Percentiles rank a stretch among this genome's conserved stretches.
Conservation (phyloP, 306 rosid genomes). For the Potentilla sterilis region DNA sequence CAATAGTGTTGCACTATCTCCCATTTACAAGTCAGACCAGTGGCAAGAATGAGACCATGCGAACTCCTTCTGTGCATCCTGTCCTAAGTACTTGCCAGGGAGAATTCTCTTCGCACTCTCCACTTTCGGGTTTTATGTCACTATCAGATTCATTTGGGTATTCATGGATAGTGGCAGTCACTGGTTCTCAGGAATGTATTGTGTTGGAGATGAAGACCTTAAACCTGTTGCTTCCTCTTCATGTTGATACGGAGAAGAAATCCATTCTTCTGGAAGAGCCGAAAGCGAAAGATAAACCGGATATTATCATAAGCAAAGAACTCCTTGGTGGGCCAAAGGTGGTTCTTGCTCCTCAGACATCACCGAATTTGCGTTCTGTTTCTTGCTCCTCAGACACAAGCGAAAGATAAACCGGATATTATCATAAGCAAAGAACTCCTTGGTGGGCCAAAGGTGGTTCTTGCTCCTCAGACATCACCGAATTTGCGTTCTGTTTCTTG, state of each 20-base stretch:
- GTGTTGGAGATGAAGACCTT: slow-evolving; percentile 86
- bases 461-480: too few relatives aligned
- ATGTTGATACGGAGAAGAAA: slow-evolving; percentile 51
- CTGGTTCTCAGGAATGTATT: slow-evolving; percentile 68
- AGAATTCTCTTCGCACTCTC: slow-evolving; percentile 49
- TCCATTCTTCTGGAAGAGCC: slow-evolving; percentile 31
- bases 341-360: slow-evolving; percentile 69
- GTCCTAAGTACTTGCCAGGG: slow-evolving; percentile 87
- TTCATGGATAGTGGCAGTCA: slow-evolving; percentile 87
- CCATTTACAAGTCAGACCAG: slow-evolving; percentile 79
- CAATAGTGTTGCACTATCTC: slow-evolving; percentile 90
- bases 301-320: slow-evolving; percentile 84
- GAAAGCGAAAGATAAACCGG: slow-evolving; percentile 48
- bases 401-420: too few relatives aligned
- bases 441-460: too few relatives aligned
- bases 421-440: too few relatives aligned
- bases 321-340: slow-evolving; percentile 81
- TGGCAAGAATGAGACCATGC: slow-evolving; percentile 71
- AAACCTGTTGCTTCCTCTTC: slow-evolving; percentile 66
- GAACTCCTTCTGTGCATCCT: slow-evolving; percentile 88
- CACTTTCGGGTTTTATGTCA: slow-evolving; percentile 76
- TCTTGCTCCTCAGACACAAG: too few relatives aligned
- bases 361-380: slow-evolving; percentile 72
- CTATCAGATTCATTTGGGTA: slow-evolving; percentile 94
- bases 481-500: too few relatives aligned